Base-by-base conservation (phyloP, 805 yeast species). In the Saturnispora silvae region DNA sequence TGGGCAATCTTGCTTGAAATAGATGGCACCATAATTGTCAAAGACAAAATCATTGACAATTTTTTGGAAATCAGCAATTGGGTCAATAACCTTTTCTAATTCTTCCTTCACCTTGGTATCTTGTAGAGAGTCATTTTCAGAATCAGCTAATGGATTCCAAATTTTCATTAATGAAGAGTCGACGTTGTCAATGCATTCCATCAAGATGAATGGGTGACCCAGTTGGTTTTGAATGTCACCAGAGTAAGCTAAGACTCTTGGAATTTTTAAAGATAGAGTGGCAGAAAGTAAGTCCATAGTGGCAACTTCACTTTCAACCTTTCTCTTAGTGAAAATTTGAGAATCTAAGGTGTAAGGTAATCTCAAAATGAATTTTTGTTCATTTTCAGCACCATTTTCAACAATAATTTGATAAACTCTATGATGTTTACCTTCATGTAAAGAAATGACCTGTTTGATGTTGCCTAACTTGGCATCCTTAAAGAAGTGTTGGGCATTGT, bases 371-470 rank as follows among this genome's bases (percentile, higher is more conserved):
- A 80, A 76, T 47, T 73, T 78, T 3, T 34, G 16, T 17, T 40
- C 37, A 3, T 63, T 77, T 9, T 44, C 48, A n/a, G 35, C 38
- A n/a, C n/a, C n/a, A 27, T 42, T 48, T 16, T 43, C 45, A 16
- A 45, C 24, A 45, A 71, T 71, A 38, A 86, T 64, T 54, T 80
- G 76, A 61, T 87, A 89, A 42, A 89, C 65, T 54, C 95, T 72
- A 62, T 89, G 89, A 55, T 85, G 96, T 60, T 84, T 85, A 38
- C 97, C 98, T 58, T 89, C 97, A 53, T 84, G 95, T 42, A 85
- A 70, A 38, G 94, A 80, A 41, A 83, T 73, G 54, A 89, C 75
- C 33, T 87, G 76, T 50, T 75, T 77, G 47, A 85, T 66, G 35
- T 65, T 57, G 23, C 46, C 47, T 23, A 41, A 42, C 8, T 35